Evolutionary conservation across 306 rosid genomes (phyloP), one percentile per base, ranked within the genome.

Genomic region (Dryas alaskensis): DNA sequence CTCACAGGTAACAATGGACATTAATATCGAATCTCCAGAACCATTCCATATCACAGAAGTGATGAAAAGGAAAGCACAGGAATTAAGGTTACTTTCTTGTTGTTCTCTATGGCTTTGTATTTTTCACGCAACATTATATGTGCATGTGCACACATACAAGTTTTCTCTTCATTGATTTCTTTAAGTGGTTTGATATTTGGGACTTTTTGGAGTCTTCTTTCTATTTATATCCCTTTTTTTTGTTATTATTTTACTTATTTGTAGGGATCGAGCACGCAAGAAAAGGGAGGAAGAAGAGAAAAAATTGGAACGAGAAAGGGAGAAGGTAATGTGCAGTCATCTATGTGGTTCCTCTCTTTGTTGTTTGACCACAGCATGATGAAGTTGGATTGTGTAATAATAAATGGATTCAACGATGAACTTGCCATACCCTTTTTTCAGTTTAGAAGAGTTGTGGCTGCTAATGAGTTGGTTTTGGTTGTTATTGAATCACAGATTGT

Each of bases 1-100:
- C 70, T 63, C 53, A 40, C 85, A 92, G 98, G 88, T 84, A 40
- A 84, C 86, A 54, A 22, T 77, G 55, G 88, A 92, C 62, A 75
- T 92, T 73, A 84, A 80, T 44, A 72, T 90, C 10, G 89, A 82
- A 67, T 84, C 91, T 58, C 59, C 80, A 5, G 80, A 83, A 47
- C 61, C 90, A 60, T 88, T 92, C 76, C 77, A 80, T 67, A 64
- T 86, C 53, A 80, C 96, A n/a, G 91, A 92, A 74, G 88, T 78
- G 61, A 83, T 84, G 80, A 81, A 76, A 86, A 85, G 65, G 50
- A 90, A 84, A 83, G 92, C 92, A 37, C 81, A 83, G 31, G 78
- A 63, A 59, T 67, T 90, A 55, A 87, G 96, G 96, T 92, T 75
- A 52, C 45, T 76, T 59, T 71, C 72, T 67, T 46, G 19, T 53